A percentile compares a stretch with the other conserved stretches of the same genome.
Conservation (phyloP, 163 green algal genomes). For the Chloroidium sp. region DNA sequence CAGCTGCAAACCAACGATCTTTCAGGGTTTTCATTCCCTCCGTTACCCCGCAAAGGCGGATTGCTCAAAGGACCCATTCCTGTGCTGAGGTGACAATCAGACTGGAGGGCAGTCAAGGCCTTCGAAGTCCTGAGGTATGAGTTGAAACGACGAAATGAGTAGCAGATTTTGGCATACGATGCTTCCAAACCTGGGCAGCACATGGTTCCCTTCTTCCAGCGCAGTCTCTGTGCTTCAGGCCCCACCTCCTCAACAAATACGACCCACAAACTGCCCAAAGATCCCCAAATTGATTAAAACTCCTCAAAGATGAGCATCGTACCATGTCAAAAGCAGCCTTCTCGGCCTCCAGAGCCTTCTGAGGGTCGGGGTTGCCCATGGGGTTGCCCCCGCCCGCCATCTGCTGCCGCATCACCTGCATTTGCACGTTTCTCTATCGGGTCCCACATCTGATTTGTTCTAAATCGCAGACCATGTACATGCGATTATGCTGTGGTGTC, state of each 20-base stretch:
- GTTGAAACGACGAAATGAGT: no score
- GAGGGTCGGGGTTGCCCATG: slow-evolving; percentile 45
- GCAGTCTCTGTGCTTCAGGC: not conserved
- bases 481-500: no score
- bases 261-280: not conserved
- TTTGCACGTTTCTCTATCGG: slow-evolving; percentile 3
- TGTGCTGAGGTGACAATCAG: not conserved
- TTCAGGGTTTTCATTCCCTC: not conserved
- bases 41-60: not conserved
- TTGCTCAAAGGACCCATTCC: not conserved
- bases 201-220: not conserved
- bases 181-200: not conserved
- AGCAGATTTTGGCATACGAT: no score
- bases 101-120: not conserved
- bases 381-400: slow-evolving; percentile 33
- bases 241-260: slow-evolving; percentile 4
- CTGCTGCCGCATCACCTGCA: slow-evolving; percentile 15
- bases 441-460: no score
- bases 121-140: no score
- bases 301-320: not conserved
- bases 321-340: slow-evolving; percentile 40
- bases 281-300: not conserved
- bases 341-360: slow-evolving; percentile 68
- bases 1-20: not conserved
- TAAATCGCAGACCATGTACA: no score